These are phyloP conservation scores for Epichloe festucae DNA, from an alignment of 2,329 filamentous ascomycete species.

Conservation along the genomic window DNA sequence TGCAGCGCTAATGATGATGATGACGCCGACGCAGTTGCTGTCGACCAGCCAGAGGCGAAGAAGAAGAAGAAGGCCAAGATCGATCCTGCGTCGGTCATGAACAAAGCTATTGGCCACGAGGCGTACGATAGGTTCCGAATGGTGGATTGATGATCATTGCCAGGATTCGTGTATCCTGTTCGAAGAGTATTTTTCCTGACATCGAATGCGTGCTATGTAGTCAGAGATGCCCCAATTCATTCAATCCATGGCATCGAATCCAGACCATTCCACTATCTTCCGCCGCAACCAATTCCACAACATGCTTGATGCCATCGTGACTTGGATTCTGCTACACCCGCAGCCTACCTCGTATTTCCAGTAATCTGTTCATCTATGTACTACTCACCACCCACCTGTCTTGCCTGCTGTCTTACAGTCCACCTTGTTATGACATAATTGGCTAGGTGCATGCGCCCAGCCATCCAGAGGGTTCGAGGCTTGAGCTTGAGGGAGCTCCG, in stretches of 20 bases:
- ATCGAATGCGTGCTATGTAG: neutral
- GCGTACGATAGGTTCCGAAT: conserved; percentile 43
- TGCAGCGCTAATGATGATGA: too few relatives aligned
- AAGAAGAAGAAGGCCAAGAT: too few relatives aligned
- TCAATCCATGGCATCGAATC: neutral
- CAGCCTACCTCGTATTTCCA: neutral
- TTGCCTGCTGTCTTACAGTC: too few relatives aligned
- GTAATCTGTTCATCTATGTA: too few relatives aligned
- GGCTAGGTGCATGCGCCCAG: neutral
- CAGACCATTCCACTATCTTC: neutral
- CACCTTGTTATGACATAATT: too few relatives aligned
- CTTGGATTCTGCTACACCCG: neutral
- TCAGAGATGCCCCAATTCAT: conserved; percentile 2
- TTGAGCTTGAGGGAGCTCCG: neutral
- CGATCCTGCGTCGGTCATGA: too few relatives aligned
- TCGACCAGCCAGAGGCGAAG: too few relatives aligned
- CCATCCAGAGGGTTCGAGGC: neutral
- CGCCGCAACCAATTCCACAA: neutral
- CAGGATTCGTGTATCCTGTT: neutral
- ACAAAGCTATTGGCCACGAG: conserved; percentile 18
- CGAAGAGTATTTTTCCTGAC: neutral
- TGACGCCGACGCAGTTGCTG: too few relatives aligned
- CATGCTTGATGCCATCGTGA: neutral
- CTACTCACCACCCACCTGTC: too few relatives aligned
- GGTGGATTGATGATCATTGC: conserved; percentile 28